These are phyloP conservation scores for Colletotrichum echinochloae DNA, from an alignment of 2,329 filamentous ascomycete genomes.

Conservation along the genomic window DNA sequence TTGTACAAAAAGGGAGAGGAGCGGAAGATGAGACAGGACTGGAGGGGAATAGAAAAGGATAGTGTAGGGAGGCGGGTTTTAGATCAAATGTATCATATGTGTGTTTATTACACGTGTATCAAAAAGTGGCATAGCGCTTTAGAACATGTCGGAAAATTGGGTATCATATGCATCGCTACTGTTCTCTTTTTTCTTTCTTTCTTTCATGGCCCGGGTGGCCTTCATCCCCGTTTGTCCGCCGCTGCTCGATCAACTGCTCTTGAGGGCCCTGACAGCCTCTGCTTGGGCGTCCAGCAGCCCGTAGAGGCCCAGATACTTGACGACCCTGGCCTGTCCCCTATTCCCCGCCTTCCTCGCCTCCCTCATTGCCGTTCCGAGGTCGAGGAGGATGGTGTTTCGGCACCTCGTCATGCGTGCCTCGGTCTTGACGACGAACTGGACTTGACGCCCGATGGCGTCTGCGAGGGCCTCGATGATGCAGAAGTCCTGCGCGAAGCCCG, in stretches of 20 bases:
- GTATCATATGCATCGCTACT: conserved; percentile 47
- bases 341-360: conserved; percentile 58
- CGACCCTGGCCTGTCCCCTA: conserved; percentile 57
- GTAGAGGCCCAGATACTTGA: conserved; percentile 67
- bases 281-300: conserved; percentile 63
- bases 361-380: conserved; percentile 63
- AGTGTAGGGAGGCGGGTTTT: too few relatives aligned
- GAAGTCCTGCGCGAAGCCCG: conserved; percentile 60
- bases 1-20: conserved; percentile 12
- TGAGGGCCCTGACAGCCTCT: conserved; percentile 65
- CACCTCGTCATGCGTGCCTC: conserved; percentile 65
- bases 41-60: conserved; percentile 8
- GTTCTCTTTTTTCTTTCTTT: conserved; percentile 39
- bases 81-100: conserved; percentile 54
- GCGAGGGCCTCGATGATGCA: conserved; percentile 56
- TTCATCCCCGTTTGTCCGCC: background rate
- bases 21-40: background rate
- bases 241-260: conserved; percentile 46
- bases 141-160: conserved; percentile 42
- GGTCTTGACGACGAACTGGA: conserved; percentile 63
- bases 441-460: conserved; percentile 58
- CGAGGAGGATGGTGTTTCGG: conserved; percentile 67
- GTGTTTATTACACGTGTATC: conserved; percentile 45
- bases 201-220: background rate
- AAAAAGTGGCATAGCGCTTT: conserved; percentile 36